These are phyloP conservation scores for Haplosporangium sp. DNA, from an alignment of 371 early-diverging fungal genomes.

Conservation along the genomic window DNA sequence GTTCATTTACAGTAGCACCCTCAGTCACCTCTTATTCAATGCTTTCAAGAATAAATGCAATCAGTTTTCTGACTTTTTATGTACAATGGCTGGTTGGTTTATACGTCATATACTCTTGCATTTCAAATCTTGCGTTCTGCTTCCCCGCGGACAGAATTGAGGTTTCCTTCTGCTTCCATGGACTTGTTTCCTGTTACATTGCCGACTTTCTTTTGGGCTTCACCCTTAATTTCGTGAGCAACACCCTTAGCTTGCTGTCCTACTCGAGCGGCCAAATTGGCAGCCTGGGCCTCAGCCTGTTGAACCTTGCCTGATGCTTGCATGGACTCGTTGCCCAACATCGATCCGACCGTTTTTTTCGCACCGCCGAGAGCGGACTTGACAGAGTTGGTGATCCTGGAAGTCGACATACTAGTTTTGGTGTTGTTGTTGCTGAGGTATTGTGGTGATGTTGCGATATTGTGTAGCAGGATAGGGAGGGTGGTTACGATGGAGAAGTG, in stretches of 20 bases:
- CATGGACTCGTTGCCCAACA: constrained; percentile 32
- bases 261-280: constrained; percentile 25
- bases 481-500: too few relatives aligned
- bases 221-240: constrained; percentile 23
- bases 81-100: not conserved
- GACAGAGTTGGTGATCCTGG: constrained; percentile 34
- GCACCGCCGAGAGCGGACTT: constrained; percentile 37
- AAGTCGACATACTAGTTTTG: constrained; percentile 16
- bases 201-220: constrained; percentile 23
- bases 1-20: too few relatives aligned
- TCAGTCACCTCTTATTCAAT: too few relatives aligned
- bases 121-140: constrained; percentile 39
- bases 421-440: not conserved
- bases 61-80: too few relatives aligned
- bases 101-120: not conserved
- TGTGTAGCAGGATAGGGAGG: not conserved
- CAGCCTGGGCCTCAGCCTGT: constrained; percentile 33
- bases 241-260: constrained; percentile 30
- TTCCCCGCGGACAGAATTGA: constrained; percentile 21
- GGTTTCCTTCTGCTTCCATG: constrained; percentile 29
- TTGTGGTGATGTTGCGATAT: not conserved
- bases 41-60: too few relatives aligned
- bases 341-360: constrained; percentile 35
- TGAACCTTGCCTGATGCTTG: constrained; percentile 33
- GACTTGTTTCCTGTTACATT: constrained; percentile 24